These are phyloP conservation scores for Obelidium mucronatum DNA, from an alignment of 192 early-diverging fungal genomes.

Conservation along the genomic window DNA sequence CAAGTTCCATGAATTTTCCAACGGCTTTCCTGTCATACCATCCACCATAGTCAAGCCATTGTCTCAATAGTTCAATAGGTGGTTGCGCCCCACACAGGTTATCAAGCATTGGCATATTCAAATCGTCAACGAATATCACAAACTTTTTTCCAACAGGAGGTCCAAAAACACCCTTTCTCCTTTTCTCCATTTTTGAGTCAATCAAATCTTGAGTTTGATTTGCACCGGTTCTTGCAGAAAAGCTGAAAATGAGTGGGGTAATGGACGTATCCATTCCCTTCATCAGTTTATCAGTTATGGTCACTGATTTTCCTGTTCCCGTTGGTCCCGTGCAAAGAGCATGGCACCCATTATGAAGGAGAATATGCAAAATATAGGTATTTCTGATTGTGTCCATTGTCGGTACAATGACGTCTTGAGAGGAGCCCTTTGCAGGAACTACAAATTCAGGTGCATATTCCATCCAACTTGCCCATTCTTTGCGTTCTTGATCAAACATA, in stretches of 20 bases:
- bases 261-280: constrained; percentile 54
- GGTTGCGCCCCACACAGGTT: constrained; percentile 66
- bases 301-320: constrained; percentile 69
- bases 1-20: constrained; percentile 69
- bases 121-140: constrained; percentile 66
- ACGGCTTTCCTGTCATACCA: constrained; percentile 68
- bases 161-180: constrained; percentile 69
- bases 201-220: constrained; percentile 71
- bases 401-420: constrained; percentile 61
- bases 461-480: constrained; percentile 63
- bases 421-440: constrained; percentile 44
- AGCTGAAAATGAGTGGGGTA: constrained; percentile 64
- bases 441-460: constrained; percentile 53
- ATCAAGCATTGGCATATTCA: constrained; percentile 70
- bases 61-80: constrained; percentile 65
- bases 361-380: constrained; percentile 60
- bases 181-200: constrained; percentile 69
- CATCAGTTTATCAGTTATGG: constrained; percentile 66
- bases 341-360: constrained; percentile 60
- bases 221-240: constrained; percentile 65
- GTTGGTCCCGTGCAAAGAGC: constrained; percentile 65
- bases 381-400: constrained; percentile 70
- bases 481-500: constrained; percentile 50
- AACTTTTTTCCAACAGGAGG: constrained; percentile 67
- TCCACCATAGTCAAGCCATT: constrained; percentile 70